Evolutionary conservation across 257 asterid genomes (phyloP), one percentile per base, ranked within the genome.

Genomic region (Solanum chilense): DNA sequence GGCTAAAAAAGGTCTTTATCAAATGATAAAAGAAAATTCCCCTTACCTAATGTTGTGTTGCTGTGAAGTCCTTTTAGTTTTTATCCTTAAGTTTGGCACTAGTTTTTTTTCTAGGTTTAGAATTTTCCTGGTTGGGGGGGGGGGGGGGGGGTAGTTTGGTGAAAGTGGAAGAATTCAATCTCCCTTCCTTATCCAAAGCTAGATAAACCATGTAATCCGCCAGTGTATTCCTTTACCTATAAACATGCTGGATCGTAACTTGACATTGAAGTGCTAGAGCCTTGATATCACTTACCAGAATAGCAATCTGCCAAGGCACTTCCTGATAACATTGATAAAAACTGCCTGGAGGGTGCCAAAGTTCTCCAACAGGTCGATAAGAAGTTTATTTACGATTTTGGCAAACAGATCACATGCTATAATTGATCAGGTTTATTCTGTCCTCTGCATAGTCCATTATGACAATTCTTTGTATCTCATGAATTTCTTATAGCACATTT

Each of bases 341-440:
- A 56, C 25, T 56, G 64, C 64, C 9, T 20, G 64, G 64, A 56
- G 64, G 64, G 5, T 56, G 64, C 11, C 64, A 56, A 56, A 56
- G 64, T 56, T 56, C 25, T 56, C 64, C 0, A 10, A 56, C 12
- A 23, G 64, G 25, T 20, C 21, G 64, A 56, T 56, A 56, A 56
- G 64, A 56, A 56, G 64, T 20, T 18, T 56, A 20, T 56, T 56
- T 10, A 35, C 64, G 64, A 18, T 56, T 56, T n/a, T 18, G 94
- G 98, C 97, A 13, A 92, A 96, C 88, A 89, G 87, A 85, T 92
- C 91, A 68, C 98, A 94, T 86, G 95, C 95, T 89, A 86, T 94
- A 15, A 93, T 94, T 75, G 98, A 95, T 88, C 99, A 97, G 98
- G 99, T 95, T 80, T 35, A 5, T 88, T 45, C 84, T 78, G 39